phyloP scores from a whole-genome alignment of 106 monocot species.

The Vanilla planifolia region DNA sequence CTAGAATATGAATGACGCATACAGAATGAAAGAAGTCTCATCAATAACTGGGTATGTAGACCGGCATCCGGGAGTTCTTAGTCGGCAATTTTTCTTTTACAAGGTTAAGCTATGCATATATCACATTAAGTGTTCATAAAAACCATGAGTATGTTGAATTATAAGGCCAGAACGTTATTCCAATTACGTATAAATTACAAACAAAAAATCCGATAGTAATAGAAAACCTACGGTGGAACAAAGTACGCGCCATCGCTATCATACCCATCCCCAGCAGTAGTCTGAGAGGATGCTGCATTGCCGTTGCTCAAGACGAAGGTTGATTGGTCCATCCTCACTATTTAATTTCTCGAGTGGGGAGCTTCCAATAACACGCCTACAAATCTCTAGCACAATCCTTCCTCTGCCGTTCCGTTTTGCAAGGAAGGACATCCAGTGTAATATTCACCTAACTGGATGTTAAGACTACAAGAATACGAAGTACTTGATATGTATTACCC shows the following conservation, averaged over 20 bases:
- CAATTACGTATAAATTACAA: background rate
- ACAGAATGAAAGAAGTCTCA: background rate
- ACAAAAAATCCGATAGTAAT: background rate
- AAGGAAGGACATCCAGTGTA: background rate
- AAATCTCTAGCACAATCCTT: background rate
- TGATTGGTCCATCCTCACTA: slow-evolving; percentile 35
- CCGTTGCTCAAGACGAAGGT: slow-evolving; percentile 59
- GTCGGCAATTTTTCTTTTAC: background rate
- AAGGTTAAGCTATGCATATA: no score
- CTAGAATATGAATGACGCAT: background rate
- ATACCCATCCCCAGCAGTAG: slow-evolving; percentile 63
- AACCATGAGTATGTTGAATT: background rate
- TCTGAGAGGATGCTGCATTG: slow-evolving; percentile 44
- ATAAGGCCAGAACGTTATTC: background rate
- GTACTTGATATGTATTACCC: no score
- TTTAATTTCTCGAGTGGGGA: slow-evolving; percentile 14
- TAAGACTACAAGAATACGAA: no score
- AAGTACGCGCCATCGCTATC: slow-evolving; percentile 83
- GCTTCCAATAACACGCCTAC: slow-evolving; percentile 30
- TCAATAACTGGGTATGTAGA: background rate
- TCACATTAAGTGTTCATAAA: no score
- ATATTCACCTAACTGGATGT: no score
- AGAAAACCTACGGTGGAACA: slow-evolving; percentile 71
- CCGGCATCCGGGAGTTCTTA: background rate
- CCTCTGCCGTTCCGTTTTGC: background rate